Evolutionary conservation across 2,329 filamentous ascomycete species (phyloP).

Genomic region (Ophiostoma sp.): DNA sequence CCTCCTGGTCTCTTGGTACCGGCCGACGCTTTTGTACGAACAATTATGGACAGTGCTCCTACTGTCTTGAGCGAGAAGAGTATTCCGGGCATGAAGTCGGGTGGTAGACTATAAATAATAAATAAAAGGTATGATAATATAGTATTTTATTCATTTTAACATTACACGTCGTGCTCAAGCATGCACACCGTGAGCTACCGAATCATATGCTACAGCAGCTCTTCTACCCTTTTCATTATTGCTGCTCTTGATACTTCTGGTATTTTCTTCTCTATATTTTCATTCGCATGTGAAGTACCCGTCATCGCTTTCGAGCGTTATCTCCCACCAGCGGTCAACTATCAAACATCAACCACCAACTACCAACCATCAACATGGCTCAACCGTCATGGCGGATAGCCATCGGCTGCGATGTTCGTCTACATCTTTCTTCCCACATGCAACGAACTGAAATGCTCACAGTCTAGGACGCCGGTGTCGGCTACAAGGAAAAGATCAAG

Average conservation of each 20-base stretch:
- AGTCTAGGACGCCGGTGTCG: conserved; percentile 53
- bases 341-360: background rate
- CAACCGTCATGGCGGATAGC: conserved; percentile 48
- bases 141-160: background rate
- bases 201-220: background rate
- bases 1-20: background rate
- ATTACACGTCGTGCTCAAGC: background rate
- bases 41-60: too few species aligned
- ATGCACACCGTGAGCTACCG: background rate
- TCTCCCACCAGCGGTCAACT: background rate
- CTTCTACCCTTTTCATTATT: background rate
- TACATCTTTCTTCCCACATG: background rate
- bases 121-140: background rate
- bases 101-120: background rate
- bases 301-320: background rate
- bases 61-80: background rate
- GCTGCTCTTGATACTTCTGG: background rate
- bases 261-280: background rate
- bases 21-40: background rate
- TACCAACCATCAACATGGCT: conserved; percentile 20
- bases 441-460: background rate
- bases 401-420: conserved; percentile 49
- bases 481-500: conserved; percentile 75
- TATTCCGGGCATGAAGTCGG: background rate
- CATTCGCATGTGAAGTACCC: background rate